phyloP scores from a whole-genome alignment of 306 rosid species.

The Begonia loranthoides region DNA sequence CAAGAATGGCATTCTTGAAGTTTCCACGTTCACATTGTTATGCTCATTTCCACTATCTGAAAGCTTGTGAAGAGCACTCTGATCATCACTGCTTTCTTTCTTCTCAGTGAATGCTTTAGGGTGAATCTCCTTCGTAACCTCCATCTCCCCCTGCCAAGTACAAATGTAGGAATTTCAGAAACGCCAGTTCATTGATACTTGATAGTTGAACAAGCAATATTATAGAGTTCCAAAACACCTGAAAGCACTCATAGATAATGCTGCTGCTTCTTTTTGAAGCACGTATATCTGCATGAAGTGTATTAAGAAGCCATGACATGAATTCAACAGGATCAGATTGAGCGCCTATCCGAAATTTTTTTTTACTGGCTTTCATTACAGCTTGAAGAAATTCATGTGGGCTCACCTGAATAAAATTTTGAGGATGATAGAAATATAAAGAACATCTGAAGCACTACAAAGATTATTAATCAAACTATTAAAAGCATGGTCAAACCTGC shows the following conservation, averaged over 20 bases:
- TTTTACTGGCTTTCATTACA: slow-evolving; percentile 95
- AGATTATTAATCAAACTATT: slow-evolving; percentile 3
- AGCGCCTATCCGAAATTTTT: slow-evolving; percentile 69
- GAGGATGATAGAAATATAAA: slow-evolving; percentile 9
- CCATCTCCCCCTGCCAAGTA: slow-evolving; percentile 71
- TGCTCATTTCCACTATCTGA: slow-evolving; percentile 32
- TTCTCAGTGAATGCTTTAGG: slow-evolving; percentile 37
- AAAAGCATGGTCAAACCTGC: slow-evolving; percentile 47
- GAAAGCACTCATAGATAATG: slow-evolving; percentile 81
- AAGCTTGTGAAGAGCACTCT: slow-evolving; percentile 20
- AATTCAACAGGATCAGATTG: slow-evolving; percentile 97
- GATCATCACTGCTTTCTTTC: slow-evolving; percentile 42
- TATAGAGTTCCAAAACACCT: slow-evolving; percentile 26
- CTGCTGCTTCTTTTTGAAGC: slow-evolving; percentile 68
- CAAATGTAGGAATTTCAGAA: background rate
- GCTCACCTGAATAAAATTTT: slow-evolving; percentile 55
- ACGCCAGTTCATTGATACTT: background rate
- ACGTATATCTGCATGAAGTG: slow-evolving; percentile 71
- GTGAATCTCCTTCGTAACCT: slow-evolving; percentile 84
- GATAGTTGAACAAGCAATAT: background rate
- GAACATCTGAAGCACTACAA: background rate
- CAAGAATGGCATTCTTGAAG: slow-evolving; percentile 77
- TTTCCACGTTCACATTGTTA: slow-evolving; percentile 29
- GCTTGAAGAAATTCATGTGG: slow-evolving; percentile 97
- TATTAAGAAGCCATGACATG: slow-evolving; percentile 94